These are phyloP conservation scores for Larix kaempferi DNA, from an alignment of 75 land plant genomes.

Conservation along the genomic window DNA sequence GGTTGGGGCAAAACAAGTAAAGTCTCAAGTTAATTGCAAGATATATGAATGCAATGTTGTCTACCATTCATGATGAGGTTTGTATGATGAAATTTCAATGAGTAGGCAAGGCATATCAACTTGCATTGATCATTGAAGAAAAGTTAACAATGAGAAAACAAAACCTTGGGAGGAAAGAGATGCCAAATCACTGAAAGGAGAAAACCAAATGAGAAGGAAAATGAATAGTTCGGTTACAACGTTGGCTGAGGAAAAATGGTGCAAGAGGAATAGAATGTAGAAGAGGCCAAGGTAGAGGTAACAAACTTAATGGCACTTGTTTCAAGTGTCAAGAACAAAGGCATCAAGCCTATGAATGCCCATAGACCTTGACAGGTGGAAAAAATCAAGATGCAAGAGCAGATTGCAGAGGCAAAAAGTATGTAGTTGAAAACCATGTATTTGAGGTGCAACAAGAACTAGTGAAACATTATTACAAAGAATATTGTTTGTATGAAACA, in stretches of 20 bases:
- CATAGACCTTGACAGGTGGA: not conserved
- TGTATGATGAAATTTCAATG: no score
- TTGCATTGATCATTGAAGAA: no score
- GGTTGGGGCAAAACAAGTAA: no score
- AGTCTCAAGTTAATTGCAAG: no score
- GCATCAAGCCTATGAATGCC: not conserved
- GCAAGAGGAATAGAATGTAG: not conserved
- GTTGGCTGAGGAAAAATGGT: not conserved
- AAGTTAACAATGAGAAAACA: not conserved
- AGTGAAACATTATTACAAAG: not conserved
- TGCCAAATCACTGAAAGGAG: not conserved
- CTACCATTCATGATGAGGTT: no score
- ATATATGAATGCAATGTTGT: no score
- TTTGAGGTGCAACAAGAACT: not conserved
- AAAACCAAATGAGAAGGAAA: not conserved
- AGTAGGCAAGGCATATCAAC: no score
- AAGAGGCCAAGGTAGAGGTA: not conserved
- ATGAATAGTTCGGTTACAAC: not conserved
- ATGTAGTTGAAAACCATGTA: not conserved
- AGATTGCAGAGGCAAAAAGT: not conserved
- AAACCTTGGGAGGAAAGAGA: not conserved
- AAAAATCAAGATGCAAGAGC: not conserved
- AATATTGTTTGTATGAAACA: not conserved
- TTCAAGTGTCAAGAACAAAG: not conserved
- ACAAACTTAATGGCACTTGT: not conserved